phyloP scores from a whole-genome alignment of 805 yeast genomes.

The Candida awuae region DNA sequence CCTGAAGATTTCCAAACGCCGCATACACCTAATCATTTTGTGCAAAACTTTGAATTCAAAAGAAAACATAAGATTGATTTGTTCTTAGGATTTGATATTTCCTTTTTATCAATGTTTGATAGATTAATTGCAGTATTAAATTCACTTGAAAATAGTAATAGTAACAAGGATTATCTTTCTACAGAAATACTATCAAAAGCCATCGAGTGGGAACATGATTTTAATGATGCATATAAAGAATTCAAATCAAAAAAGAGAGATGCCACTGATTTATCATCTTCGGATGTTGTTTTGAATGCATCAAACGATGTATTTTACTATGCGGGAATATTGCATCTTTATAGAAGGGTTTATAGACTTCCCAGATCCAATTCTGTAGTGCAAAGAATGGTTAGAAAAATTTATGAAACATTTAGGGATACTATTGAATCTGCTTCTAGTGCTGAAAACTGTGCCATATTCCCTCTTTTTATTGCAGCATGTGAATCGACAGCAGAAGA shows the following conservation, averaged over 20 bases:
- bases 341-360: slow-evolving; percentile 6
- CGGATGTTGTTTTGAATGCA: slow-evolving; percentile 3
- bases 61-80: slow-evolving; percentile 38
- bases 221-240: slow-evolving; percentile 1
- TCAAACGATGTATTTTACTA: slow-evolving; percentile 6
- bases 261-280: slow-evolving; percentile 4
- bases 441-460: slow-evolving; percentile 9
- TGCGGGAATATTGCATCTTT: slow-evolving; percentile 4
- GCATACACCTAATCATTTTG: slow-evolving; percentile 2
- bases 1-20: slow-evolving; percentile 9
- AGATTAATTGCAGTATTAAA: slow-evolving; percentile 6
- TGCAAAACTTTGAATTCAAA: neutral
- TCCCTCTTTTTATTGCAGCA: slow-evolving; percentile 9
- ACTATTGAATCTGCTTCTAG: slow-evolving; percentile 9
- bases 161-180: neutral
- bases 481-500: slow-evolving; percentile 5
- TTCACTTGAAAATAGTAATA: slow-evolving; percentile 1
- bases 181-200: slow-evolving; percentile 5
- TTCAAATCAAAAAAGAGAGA: slow-evolving; percentile 1
- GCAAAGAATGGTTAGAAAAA: slow-evolving; percentile 7
- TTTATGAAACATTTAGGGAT: slow-evolving; percentile 6
- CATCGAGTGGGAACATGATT: slow-evolving; percentile 9
- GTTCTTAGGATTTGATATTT: slow-evolving; percentile 56
- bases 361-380: slow-evolving; percentile 1
- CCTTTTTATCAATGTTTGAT: slow-evolving; percentile 37